Evolutionary conservation across 176 grass and related monocot species (phyloP).

Genomic region (Tillandsia fasciculata): DNA sequence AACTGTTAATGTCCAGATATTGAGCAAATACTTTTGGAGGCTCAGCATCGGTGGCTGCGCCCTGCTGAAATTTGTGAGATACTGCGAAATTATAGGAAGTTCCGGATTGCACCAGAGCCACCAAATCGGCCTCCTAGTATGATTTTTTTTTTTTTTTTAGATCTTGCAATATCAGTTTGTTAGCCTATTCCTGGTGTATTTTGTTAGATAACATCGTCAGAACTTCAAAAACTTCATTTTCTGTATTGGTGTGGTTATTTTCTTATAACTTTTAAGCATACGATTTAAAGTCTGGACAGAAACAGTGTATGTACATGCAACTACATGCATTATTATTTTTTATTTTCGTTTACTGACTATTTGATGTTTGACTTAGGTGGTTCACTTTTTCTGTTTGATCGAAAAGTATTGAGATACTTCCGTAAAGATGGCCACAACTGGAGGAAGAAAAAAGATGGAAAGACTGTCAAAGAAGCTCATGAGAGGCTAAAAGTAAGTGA

Average conservation of each 20-base stretch:
- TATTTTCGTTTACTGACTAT: neutral
- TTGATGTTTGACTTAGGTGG: conserved; percentile 30
- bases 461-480: conserved; percentile 70
- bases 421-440: conserved; percentile 71
- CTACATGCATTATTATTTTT: neutral
- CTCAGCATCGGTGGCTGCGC: conserved; percentile 79
- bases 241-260: too few species aligned
- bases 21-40: conserved; percentile 77
- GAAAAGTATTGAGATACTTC: conserved; percentile 66
- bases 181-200: neutral
- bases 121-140: conserved; percentile 87
- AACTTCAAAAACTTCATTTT: too few species aligned
- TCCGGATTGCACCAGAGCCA: conserved; percentile 70
- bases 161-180: neutral
- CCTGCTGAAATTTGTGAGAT: conserved; percentile 96
- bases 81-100: conserved; percentile 76
- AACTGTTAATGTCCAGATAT: conserved; percentile 51
- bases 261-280: too few species aligned
- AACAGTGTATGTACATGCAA: neutral
- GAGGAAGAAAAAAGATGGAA: conserved; percentile 77
- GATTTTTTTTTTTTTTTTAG: conserved; percentile 5
- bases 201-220: neutral
- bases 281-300: neutral
- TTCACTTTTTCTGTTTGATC: conserved; percentile 63
- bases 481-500: conserved; percentile 72